These are phyloP conservation scores for Oryza punctata DNA, from an alignment of 176 grass and related monocot genomes.

Conservation along the genomic window DNA sequence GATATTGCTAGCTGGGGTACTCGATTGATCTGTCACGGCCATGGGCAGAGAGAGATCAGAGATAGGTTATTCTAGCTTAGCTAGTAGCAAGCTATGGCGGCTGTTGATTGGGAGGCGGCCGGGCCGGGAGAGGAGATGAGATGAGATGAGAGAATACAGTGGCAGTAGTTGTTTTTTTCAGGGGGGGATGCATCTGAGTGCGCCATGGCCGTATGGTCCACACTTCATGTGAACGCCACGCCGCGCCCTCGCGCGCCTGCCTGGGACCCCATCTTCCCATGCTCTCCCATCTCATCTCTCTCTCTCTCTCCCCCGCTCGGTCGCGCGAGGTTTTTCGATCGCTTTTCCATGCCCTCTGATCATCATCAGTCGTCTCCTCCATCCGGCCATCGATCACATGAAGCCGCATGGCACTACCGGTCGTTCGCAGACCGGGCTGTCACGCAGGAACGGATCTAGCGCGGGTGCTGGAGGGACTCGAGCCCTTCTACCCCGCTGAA, in stretches of 20 bases:
- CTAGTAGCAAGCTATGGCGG: not conserved
- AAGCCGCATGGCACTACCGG: too few relatives aligned
- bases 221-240: slow-evolving; percentile 53
- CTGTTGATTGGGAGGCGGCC: not conserved
- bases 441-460: too few relatives aligned
- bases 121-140: too few relatives aligned
- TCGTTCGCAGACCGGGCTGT: too few relatives aligned
- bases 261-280: not conserved
- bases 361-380: too few relatives aligned
- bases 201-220: slow-evolving; percentile 21
- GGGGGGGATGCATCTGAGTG: slow-evolving; percentile 38
- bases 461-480: too few relatives aligned
- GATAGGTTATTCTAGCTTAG: too few relatives aligned
- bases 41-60: not conserved
- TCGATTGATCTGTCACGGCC: not conserved
- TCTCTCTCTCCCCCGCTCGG: too few relatives aligned
- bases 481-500: too few relatives aligned
- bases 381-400: too few relatives aligned
- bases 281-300: not conserved
- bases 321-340: too few relatives aligned
- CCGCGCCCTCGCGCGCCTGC: slow-evolving; percentile 23
- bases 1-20: not conserved
- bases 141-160: not conserved
- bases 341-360: too few relatives aligned
- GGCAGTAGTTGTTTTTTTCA: not conserved